Evolutionary conservation across 257 asterid genomes (phyloP).

Genomic region (Solanum rostratum): DNA sequence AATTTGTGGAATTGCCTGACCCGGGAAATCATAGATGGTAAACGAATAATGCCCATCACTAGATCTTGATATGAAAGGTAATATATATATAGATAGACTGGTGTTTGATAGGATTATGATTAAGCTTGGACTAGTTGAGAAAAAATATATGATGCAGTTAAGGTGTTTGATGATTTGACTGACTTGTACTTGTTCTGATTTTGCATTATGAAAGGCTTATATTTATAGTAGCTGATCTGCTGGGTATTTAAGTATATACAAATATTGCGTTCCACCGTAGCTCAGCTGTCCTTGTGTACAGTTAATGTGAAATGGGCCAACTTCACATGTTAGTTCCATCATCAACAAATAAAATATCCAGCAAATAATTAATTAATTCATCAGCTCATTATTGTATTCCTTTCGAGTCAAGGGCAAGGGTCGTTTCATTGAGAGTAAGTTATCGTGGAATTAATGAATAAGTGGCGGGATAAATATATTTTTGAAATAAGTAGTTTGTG

Average conservation of each 20-base stretch:
- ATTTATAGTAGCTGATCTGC: not conserved
- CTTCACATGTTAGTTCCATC: conserved; percentile 10
- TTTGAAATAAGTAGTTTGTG: too few species aligned
- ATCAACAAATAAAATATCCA: not conserved
- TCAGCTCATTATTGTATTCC: not conserved
- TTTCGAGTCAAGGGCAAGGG: not conserved
- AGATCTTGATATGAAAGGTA: not conserved
- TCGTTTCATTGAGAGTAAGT: too few species aligned
- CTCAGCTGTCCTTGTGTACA: not conserved
- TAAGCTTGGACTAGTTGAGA: not conserved
- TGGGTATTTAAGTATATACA: too few species aligned
- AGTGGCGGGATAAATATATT: too few species aligned
- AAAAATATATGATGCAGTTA: not conserved
- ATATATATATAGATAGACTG: too few species aligned
- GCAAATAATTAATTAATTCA: not conserved
- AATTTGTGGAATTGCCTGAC: conserved; percentile 16
- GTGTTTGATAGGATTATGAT: not conserved
- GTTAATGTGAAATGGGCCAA: not conserved
- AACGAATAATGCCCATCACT: conserved; percentile 20
- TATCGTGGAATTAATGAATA: too few species aligned
- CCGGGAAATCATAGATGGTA: conserved; percentile 6
- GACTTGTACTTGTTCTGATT: not conserved
- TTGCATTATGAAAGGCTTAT: not conserved
- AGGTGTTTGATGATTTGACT: not conserved
- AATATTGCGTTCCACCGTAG: not conserved